A percentile compares a stretch with the other conserved stretches of the same genome.
phyloP scores from a whole-genome alignment of 2,329 filamentous ascomycete genomes.

The Monosporascus sp. region DNA sequence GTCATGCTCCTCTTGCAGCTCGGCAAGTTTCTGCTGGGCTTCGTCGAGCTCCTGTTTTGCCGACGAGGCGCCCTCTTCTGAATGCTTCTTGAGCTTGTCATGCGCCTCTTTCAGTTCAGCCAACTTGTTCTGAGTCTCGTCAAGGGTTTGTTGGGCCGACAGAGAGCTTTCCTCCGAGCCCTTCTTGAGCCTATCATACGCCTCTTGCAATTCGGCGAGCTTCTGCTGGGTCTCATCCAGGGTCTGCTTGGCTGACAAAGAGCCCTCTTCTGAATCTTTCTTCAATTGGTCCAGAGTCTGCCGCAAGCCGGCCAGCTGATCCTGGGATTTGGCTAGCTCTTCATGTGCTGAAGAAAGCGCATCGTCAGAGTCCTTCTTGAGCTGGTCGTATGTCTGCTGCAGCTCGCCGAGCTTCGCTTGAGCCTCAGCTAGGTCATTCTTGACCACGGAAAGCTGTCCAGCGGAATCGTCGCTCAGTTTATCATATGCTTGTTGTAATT shows the following conservation, averaged over 20 bases:
- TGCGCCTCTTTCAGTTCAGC: not conserved
- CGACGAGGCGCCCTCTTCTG: not conserved
- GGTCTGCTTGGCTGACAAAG: conserved; percentile 4
- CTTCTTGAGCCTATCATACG: conserved; percentile 24
- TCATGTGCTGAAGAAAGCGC: conserved; percentile 21
- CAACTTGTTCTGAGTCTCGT: not conserved
- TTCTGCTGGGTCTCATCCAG: conserved; percentile 3
- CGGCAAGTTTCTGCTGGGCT: conserved; percentile 5
- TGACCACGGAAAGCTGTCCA: conserved; percentile 1
- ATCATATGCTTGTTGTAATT: conserved; percentile 7
- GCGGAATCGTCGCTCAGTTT: not conserved
- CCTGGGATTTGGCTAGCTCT: not conserved
- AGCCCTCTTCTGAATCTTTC: not conserved
- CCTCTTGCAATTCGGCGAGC: conserved; percentile 11
- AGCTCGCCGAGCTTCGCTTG: conserved; percentile 2
- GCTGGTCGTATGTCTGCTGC: conserved; percentile 21
- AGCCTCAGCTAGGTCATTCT: conserved; percentile 3
- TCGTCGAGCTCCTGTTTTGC: conserved; percentile 3
- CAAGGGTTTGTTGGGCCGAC: conserved; percentile 13
- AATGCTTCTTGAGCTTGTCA: not conserved
- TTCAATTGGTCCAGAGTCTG: not conserved
- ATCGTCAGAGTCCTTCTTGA: conserved; percentile 24
- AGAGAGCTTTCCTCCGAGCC: conserved; percentile 24
- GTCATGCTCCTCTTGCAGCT: conserved; percentile 16
- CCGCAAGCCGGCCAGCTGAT: not conserved